Base-by-base conservation (phyloP, 2,329 filamentous ascomycete genomes). In the Coniella lustricola region DNA sequence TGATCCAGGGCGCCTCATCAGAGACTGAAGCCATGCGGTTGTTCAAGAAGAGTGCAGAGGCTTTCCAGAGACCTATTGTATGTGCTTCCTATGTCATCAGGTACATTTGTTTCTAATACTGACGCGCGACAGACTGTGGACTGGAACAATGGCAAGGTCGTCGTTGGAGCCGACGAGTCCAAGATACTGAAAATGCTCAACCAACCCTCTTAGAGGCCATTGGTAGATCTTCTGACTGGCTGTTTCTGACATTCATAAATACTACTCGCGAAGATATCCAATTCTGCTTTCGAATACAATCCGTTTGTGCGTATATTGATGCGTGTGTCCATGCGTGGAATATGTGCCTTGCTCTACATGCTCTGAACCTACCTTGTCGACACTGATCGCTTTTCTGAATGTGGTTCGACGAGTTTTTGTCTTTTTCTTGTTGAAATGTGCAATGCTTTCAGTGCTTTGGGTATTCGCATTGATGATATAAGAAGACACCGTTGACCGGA, bases 91-190 rank as follows among this genome's bases (percentile, higher is more conserved):
- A 12, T 47, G 44, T 38, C 34, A 16, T 36, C 9, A 18, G 10
- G 10, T n/a, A 3, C 14, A 14, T 39, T 14, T 9, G 8, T 7
- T 14, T 41, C 22, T n/a, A 16, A 18, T 54, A 46, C 50, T 62
- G 63, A 59, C 65, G 54, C 54, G 14, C 34, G 31, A 34, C 54
- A 75, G 77, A 70, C 85, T 50, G 91, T 97, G 45, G 91, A 97
- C 65, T 97, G 93, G 93, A 88, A 85, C 64, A 90, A 91, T 65
- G 93, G 90, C 55, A 86, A 82, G 65, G 91, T 84, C 40, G 73
- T 86, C 70, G 72, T 80, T 21, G 87, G 88, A 17, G 87, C 87
- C 44, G 83, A 86, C 55, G 84, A 95, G 71, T 95, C 89, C 14
- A 86, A 91, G 70, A 96, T 97, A 53, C 68, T 95, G 62, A 89